Evolutionary conservation across 2,329 filamentous ascomycete species (phyloP).

Genomic region (Botrytis sinoallii): DNA sequence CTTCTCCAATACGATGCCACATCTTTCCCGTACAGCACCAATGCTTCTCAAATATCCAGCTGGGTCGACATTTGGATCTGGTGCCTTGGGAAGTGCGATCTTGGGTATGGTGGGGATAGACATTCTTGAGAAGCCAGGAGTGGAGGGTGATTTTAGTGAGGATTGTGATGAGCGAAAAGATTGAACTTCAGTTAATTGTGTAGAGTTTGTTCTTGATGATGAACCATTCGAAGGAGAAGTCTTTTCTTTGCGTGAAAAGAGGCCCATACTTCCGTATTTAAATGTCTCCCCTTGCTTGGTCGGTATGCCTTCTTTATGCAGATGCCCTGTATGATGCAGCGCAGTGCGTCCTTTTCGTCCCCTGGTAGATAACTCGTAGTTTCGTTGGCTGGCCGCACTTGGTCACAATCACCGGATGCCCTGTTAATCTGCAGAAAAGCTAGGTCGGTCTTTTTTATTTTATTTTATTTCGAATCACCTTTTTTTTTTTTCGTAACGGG

Average conservation of each 20-base stretch:
- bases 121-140: slow-evolving; percentile 34
- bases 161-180: slow-evolving; percentile 27
- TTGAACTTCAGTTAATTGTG: slow-evolving; percentile 28
- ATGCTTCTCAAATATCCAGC: slow-evolving; percentile 89
- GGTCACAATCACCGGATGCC: slow-evolving; percentile 9
- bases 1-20: slow-evolving; percentile 57
- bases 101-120: slow-evolving; percentile 57
- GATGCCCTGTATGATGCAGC: slow-evolving; percentile 13
- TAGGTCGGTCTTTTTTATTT: background rate
- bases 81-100: slow-evolving; percentile 76
- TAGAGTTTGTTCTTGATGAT: slow-evolving; percentile 30
- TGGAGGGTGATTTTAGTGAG: slow-evolving; percentile 34
- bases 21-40: slow-evolving; percentile 78
- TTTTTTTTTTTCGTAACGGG: background rate
- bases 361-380: background rate
- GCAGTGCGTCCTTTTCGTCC: slow-evolving; percentile 8
- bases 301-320: slow-evolving; percentile 10
- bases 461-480: background rate
- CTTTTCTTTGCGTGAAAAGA: slow-evolving; percentile 37
- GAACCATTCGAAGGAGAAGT: slow-evolving; percentile 27
- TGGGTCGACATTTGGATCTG: slow-evolving; percentile 84
- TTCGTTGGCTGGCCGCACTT: slow-evolving; percentile 1
- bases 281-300: slow-evolving; percentile 6
- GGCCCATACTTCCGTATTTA: slow-evolving; percentile 29
- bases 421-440: slow-evolving; percentile 4